A percentile compares a stretch with the other conserved stretches of the same genome.
Evolutionary conservation across 805 yeast species (phyloP).

Genomic region (Pichia deserticola): DNA sequence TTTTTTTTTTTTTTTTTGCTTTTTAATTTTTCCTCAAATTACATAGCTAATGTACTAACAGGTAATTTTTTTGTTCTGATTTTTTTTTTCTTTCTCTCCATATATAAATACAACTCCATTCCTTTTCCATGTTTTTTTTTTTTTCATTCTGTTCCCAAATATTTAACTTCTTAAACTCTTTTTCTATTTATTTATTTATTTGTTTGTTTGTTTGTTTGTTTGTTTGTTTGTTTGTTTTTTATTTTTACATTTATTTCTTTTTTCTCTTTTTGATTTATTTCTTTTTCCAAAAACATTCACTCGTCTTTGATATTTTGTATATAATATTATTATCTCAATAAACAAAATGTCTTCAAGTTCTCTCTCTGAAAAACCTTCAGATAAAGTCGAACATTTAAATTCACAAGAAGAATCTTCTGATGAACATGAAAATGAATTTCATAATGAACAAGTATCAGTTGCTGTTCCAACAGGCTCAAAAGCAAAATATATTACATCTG

Average conservation of each 20-base stretch:
- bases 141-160: neutral
- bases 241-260: neutral
- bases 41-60: no score
- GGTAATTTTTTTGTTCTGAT: no score
- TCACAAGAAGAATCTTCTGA: neutral
- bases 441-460: slow-evolving; percentile 9
- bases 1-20: no score
- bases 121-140: neutral
- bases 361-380: neutral
- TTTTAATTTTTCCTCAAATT: no score
- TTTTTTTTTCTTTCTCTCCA: no score
- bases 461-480: slow-evolving; percentile 19
- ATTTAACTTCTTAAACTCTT: neutral
- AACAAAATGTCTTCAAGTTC: slow-evolving; percentile 8
- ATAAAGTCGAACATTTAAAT: slow-evolving; percentile 2
- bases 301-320: no score
- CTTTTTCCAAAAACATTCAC: neutral
- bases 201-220: neutral
- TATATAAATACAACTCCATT: no score
- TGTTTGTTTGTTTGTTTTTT: neutral
- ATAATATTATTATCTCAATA: neutral
- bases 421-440: slow-evolving; percentile 8
- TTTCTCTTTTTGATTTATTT: neutral
- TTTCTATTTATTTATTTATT: neutral
- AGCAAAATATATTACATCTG: slow-evolving; percentile 20